Percentiles rank a stretch among this genome's conserved stretches.
Evolutionary conservation across 495 filamentous ascomycete species (phyloP).

Genomic region (Penicillium coffeae): DNA sequence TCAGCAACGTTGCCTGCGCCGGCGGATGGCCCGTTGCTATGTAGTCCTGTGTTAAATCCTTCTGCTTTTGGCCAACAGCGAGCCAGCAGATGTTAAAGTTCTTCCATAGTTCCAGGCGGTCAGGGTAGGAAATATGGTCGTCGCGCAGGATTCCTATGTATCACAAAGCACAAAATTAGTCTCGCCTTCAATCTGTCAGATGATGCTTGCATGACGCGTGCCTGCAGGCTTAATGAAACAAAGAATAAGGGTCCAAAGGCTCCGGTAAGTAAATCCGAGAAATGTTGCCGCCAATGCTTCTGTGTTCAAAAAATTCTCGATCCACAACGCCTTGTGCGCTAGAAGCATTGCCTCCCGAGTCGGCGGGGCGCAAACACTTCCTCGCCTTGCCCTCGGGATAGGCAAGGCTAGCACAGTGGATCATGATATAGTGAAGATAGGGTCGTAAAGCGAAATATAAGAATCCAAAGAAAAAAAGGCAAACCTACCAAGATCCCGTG

Average conservation of each 20-base stretch:
- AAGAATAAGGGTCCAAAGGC: conserved; percentile 15
- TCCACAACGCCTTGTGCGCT: too few relatives aligned
- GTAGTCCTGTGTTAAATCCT: conserved; percentile 62
- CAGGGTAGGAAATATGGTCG: conserved; percentile 63
- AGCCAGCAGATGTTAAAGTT: conserved; percentile 97
- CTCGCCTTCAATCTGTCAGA: conserved; percentile 7
- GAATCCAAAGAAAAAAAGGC: conserved; percentile 9
- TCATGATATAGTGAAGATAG: too few relatives aligned
- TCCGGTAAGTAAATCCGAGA: not conserved
- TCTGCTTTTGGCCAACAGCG: conserved; percentile 78
- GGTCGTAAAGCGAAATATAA: conserved; percentile 11
- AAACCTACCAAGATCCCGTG: conserved; percentile 75
- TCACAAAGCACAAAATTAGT: conserved; percentile 29
- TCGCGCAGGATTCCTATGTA: conserved; percentile 66
- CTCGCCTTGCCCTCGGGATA: too few relatives aligned
- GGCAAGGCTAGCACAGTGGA: too few relatives aligned
- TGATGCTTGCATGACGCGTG: conserved; percentile 21
- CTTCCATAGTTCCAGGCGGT: conserved; percentile 80
- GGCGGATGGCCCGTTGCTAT: conserved; percentile 56
- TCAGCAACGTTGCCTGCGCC: conserved; percentile 62
- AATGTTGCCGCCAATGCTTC: conserved; percentile 4
- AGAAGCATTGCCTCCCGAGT: too few relatives aligned
- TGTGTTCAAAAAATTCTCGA: not conserved
- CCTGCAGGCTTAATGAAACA: conserved; percentile 8
- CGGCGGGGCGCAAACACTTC: too few relatives aligned